Percentiles rank a stretch among this genome's conserved stretches.
phyloP scores from a whole-genome alignment of 345 rosid genomes.

The Moricandia moricandioides region DNA sequence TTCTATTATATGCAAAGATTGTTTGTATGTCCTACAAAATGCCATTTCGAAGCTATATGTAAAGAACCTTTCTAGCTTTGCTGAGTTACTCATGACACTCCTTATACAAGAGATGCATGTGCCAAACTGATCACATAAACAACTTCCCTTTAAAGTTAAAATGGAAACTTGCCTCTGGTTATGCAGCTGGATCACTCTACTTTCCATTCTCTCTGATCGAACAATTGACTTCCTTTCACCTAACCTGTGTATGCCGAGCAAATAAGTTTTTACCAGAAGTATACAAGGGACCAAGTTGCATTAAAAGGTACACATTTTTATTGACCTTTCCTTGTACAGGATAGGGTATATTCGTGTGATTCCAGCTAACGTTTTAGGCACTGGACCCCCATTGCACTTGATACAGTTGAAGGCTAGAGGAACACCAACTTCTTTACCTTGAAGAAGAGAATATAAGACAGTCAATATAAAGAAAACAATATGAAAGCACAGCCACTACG shows the following conservation, averaged over 20 bases:
- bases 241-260: constrained; percentile 47
- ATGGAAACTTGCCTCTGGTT: constrained; percentile 39
- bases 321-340: constrained; percentile 87
- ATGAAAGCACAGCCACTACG: constrained; percentile 13
- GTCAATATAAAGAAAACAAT: constrained; percentile 24
- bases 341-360: constrained; percentile 82
- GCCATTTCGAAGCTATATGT: background rate
- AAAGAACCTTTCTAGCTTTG: constrained; percentile 13
- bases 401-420: constrained; percentile 91
- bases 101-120: constrained; percentile 11
- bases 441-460: constrained; percentile 27
- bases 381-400: constrained; percentile 80
- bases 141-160: background rate
- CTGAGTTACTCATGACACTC: constrained; percentile 11
- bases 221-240: constrained; percentile 59
- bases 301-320: constrained; percentile 14
- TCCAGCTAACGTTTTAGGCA: constrained; percentile 80
- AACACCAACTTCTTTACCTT: constrained; percentile 64
- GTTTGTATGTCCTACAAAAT: background rate
- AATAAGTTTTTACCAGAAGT: constrained; percentile 1
- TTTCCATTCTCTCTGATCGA: constrained; percentile 86
- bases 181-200: constrained; percentile 49
- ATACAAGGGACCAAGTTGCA: constrained; percentile 21
- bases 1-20: background rate
- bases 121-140: constrained; percentile 1